phyloP scores from a whole-genome alignment of 2,329 filamentous ascomycete genomes.

The Ophiosphaerella korrae region DNA sequence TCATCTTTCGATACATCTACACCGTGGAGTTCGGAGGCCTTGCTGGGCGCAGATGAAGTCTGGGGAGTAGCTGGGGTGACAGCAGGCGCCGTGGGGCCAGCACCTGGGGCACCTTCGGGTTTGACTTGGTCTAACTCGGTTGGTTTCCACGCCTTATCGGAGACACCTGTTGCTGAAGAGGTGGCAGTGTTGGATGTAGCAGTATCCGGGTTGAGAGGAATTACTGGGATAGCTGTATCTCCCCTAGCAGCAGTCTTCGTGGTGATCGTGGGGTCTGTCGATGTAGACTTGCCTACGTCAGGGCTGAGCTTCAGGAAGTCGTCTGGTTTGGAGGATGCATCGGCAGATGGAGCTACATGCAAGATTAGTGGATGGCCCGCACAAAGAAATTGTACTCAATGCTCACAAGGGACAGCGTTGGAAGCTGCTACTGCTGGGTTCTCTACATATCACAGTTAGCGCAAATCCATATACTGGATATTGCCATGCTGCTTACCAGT shows the following conservation, averaged over 20 bases:
- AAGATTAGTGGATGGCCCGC: not conserved
- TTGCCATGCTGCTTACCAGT: constrained; percentile 52
- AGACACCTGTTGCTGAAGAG: constrained; percentile 31
- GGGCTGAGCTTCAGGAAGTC: constrained; percentile 24
- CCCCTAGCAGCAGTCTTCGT: constrained; percentile 19
- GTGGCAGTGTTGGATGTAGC: constrained; percentile 23
- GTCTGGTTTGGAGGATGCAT: constrained; percentile 3
- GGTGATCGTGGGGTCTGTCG: constrained; percentile 7
- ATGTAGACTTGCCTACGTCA: constrained; percentile 5
- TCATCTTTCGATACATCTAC: constrained; percentile 15
- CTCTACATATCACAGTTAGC: constrained; percentile 16
- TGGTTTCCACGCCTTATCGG: constrained; percentile 36
- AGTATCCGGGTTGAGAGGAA: constrained; percentile 24
- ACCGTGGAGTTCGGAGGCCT: not conserved
- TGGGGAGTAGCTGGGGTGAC: constrained; percentile 9
- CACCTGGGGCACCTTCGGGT: constrained; percentile 27
- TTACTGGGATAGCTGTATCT: constrained; percentile 20
- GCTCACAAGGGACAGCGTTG: not conserved
- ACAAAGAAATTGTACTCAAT: not conserved
- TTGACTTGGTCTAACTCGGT: constrained; percentile 33
- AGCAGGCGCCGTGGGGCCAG: constrained; percentile 22
- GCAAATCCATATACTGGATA: not conserved
- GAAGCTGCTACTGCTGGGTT: constrained; percentile 10
- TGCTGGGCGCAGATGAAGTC: constrained; percentile 4
- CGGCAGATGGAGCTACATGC: not conserved